A percentile compares a stretch with the other conserved stretches of the same genome.
Conservation (phyloP, 371 early-diverging fungal species). For the Fennellomyces sp. region DNA sequence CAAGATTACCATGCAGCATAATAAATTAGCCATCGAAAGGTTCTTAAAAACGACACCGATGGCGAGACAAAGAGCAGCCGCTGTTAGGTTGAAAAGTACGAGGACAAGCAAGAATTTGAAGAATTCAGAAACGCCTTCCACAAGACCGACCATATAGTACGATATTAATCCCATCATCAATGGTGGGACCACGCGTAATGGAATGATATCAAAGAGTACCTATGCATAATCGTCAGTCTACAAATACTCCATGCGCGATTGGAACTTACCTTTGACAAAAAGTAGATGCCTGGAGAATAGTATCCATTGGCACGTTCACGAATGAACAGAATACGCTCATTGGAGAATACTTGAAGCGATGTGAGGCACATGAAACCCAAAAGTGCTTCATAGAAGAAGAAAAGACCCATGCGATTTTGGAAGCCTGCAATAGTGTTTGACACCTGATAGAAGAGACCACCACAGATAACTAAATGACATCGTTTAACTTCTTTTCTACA, state of each 20-base stretch:
- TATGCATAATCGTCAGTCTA: slow-evolving; percentile 7
- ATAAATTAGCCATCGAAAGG: slow-evolving; percentile 78
- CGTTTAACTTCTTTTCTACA: too few species aligned
- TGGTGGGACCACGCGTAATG: slow-evolving; percentile 87
- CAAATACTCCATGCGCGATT: too few species aligned
- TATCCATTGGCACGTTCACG: slow-evolving; percentile 87
- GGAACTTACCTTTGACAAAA: slow-evolving; percentile 61
- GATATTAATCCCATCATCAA: slow-evolving; percentile 83
- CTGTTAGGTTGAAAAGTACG: slow-evolving; percentile 85
- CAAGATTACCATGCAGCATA: slow-evolving; percentile 80
- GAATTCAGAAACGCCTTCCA: slow-evolving; percentile 67
- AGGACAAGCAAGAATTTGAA: slow-evolving; percentile 84
- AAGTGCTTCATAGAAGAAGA: slow-evolving; percentile 83
- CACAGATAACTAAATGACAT: slow-evolving; percentile 62
- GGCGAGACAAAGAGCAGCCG: slow-evolving; percentile 79
- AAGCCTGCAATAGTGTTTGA: slow-evolving; percentile 82
- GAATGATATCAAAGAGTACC: slow-evolving; percentile 82
- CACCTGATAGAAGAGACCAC: slow-evolving; percentile 82
- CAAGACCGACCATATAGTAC: slow-evolving; percentile 89
- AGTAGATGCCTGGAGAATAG: slow-evolving; percentile 80
- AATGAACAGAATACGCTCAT: slow-evolving; percentile 77
- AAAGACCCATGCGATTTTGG: slow-evolving; percentile 86
- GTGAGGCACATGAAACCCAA: slow-evolving; percentile 83
- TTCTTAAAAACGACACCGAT: slow-evolving; percentile 80
- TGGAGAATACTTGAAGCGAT: slow-evolving; percentile 74